Evolutionary conservation across 2,329 filamentous ascomycete genomes (phyloP).

Genomic region (Corniculantispora saksenae): DNA sequence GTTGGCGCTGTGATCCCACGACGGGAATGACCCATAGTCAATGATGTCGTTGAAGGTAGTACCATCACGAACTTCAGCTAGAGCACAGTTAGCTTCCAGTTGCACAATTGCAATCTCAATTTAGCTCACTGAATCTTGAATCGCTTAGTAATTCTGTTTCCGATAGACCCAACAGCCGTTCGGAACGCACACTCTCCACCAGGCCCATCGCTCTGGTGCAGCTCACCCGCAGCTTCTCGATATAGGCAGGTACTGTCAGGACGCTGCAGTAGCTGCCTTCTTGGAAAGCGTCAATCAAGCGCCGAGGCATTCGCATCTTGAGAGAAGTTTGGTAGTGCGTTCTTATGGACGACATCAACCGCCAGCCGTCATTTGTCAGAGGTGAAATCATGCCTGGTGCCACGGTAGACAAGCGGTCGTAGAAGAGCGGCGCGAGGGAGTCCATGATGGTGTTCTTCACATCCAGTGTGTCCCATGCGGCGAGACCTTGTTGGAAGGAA

Average conservation of each 20-base stretch:
- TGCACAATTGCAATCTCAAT: no score
- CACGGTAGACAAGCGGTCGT: conserved; percentile 56
- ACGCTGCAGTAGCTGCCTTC: conserved; percentile 54
- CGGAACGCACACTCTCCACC: conserved; percentile 51
- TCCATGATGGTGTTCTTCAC: conserved; percentile 62
- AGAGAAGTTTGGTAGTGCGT: conserved; percentile 50
- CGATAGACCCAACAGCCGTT: conserved; percentile 44
- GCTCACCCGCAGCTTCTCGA: conserved; percentile 47
- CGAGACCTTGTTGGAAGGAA: conserved; percentile 46
- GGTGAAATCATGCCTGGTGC: conserved; percentile 43
- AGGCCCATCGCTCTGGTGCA: conserved; percentile 55
- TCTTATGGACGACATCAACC: conserved; percentile 44
- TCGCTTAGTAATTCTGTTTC: conserved; percentile 45
- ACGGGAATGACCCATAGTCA: conserved; percentile 55
- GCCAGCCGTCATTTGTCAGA: conserved; percentile 33
- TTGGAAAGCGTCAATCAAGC: conserved; percentile 49
- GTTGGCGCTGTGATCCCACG: conserved; percentile 42
- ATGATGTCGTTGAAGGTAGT: conserved; percentile 44
- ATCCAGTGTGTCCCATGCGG: conserved; percentile 52
- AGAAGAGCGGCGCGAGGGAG: conserved; percentile 54
- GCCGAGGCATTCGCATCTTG: conserved; percentile 45
- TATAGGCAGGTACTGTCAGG: conserved; percentile 47
- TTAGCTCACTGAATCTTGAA: conserved; percentile 47
- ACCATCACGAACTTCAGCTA: conserved; percentile 45
- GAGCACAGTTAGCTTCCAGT: not conserved